Conservation (phyloP, 345 rosid species). For the Arabis alpina region DNA sequence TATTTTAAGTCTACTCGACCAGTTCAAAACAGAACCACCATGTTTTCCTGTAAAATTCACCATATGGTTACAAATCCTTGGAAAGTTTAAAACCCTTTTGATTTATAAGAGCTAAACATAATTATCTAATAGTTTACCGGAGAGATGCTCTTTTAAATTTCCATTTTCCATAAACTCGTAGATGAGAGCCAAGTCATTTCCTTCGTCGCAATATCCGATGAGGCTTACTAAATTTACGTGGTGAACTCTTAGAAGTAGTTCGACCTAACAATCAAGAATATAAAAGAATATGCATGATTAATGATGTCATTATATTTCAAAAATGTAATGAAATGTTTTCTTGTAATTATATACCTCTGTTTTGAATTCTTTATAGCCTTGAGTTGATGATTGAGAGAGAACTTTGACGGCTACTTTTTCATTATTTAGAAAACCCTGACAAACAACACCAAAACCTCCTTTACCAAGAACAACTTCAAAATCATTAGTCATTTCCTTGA, state of each 20-base stretch:
- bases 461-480: too few species aligned
- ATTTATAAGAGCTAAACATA: background rate
- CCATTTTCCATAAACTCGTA: slow-evolving; percentile 60
- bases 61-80: background rate
- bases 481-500: too few species aligned
- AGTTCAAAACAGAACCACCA: slow-evolving; percentile 25
- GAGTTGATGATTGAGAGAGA: too few species aligned
- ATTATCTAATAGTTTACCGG: slow-evolving; percentile 36
- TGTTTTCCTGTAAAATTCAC: slow-evolving; percentile 31
- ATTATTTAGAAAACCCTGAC: too few species aligned
- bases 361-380: too few species aligned
- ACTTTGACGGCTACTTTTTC: too few species aligned
- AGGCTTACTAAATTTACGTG: slow-evolving; percentile 53
- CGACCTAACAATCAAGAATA: slow-evolving; percentile 43
- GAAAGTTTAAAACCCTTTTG: background rate
- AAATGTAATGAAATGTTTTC: too few species aligned
- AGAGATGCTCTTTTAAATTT: slow-evolving; percentile 47
- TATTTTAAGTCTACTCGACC: too few species aligned
- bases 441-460: too few species aligned
- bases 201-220: slow-evolving; percentile 56
- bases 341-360: too few species aligned
- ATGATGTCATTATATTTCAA: too few species aligned
- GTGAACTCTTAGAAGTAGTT: slow-evolving; percentile 52
- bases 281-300: too few species aligned
- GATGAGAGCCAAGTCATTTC: slow-evolving; percentile 45